These are phyloP conservation scores for Phytopythium boreale DNA, from an alignment of 352 stramenopile species.

Conservation along the genomic window DNA sequence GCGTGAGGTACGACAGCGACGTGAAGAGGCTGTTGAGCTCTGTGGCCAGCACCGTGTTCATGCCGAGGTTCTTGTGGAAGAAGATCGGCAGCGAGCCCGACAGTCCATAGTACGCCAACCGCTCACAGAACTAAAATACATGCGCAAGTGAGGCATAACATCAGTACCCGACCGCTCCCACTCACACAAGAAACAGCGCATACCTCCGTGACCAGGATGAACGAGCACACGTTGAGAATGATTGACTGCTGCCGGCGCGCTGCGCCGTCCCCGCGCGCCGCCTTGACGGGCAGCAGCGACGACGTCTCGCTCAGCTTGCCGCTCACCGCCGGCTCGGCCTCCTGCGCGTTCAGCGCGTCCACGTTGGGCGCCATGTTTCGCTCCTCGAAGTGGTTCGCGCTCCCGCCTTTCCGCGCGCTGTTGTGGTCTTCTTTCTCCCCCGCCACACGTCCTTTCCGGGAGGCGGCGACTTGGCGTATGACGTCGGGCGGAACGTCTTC, in stretches of 20 bases:
- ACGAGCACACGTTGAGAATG: conserved; percentile 84
- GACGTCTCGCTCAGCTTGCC: conserved; percentile 9
- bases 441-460: background rate
- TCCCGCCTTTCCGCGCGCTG: background rate
- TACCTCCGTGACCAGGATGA: conserved; percentile 85
- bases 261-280: background rate
- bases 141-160: too few relatives aligned
- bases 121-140: conserved; percentile 64
- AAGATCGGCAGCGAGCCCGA: conserved; percentile 85
- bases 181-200: background rate
- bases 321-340: conserved; percentile 11
- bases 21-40: conserved; percentile 87
- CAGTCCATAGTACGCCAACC: conserved; percentile 78
- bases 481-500: background rate
- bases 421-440: background rate
- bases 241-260: conserved; percentile 53
- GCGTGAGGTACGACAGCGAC: conserved; percentile 83
- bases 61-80: conserved; percentile 82
- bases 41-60: conserved; percentile 77
- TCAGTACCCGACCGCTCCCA: background rate
- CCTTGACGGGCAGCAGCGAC: conserved; percentile 24
- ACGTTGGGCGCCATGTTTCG: conserved; percentile 24
- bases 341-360: background rate
- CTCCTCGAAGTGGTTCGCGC: too few relatives aligned
- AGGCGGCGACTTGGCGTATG: conserved; percentile 6